Evolutionary conservation across 2,329 filamentous ascomycete genomes (phyloP), one percentile per base, ranked within the genome.

Genomic region (Metarhizium rileyi): DNA sequence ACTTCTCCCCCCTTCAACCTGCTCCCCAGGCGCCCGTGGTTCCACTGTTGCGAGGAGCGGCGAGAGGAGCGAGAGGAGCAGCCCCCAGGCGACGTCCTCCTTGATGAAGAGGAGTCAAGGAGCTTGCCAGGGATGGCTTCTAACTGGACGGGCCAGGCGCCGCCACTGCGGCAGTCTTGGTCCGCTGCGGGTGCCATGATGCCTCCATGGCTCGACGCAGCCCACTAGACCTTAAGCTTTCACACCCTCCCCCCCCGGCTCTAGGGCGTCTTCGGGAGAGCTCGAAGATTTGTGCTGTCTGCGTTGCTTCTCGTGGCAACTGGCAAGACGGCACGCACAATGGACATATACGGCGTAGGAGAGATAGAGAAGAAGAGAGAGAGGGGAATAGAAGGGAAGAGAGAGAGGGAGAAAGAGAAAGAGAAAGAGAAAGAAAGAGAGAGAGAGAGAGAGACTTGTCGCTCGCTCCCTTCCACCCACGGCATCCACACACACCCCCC

Each of bases 61-160:
- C 26, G 16, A 42, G 46, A 35, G 38, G 22, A 20, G 38, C 38
- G 22, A 42, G 38, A 25, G 22, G 38, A 44, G 22, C 26, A 36
- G 27, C 20, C 45, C 45, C 47, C 44, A 48, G 50, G 2, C n/a
- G 8, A 14, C 14, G n/a, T 33, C 47, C 38, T 53, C 53, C 47
- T 52, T 52, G 47, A 28, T 40, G 16, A 42, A 42, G 49, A 53
- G 48, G n/a, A n/a, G n/a, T n/a, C n/a, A n/a, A n/a, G 50, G 50
- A 44, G 48, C 36, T 36, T 47, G 50, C 42, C 40, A 51, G 50
- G 49, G 53, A 50, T 47, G 52, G 23, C 46, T 41, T 50, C 48
- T 48, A 46, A 54, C 35, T 52, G 52, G 53, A 44, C 49, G 33
- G 47, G 48, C 46, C 49, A 50, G 49, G 48, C 53, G 48, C 53